These are phyloP conservation scores for Suillus occidentalis DNA, from an alignment of 768 basidiomycete species.

Conservation along the genomic window DNA sequence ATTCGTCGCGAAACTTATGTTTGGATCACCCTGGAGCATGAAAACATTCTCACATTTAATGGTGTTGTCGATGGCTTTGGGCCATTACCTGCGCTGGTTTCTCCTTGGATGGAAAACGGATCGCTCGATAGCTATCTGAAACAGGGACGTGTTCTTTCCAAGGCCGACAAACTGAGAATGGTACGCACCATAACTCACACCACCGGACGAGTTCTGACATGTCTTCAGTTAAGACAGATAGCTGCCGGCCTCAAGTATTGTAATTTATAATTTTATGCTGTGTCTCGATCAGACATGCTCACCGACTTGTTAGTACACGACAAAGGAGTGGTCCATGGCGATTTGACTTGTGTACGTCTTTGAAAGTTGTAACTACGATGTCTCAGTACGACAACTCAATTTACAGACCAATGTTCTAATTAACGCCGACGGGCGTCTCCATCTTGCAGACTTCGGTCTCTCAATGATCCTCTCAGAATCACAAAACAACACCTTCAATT, in stretches of 20 bases:
- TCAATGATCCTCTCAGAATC: conserved; percentile 35
- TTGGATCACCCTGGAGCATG: conserved; percentile 14
- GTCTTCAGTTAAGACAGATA: conserved; percentile 4
- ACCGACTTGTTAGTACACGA: conserved; percentile 9
- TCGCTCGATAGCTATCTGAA: conserved; percentile 32
- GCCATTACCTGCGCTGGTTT: conserved; percentile 20
- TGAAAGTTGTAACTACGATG: not conserved
- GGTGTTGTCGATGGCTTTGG: conserved; percentile 22
- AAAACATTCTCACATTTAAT: conserved; percentile 17
- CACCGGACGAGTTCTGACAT: not conserved
- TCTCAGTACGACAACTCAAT: not conserved
- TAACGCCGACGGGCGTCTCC: conserved; percentile 28
- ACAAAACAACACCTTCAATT: conserved; percentile 35
- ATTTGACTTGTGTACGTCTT: conserved; percentile 13
- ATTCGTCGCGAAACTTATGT: conserved; percentile 8
- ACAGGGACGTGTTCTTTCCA: not conserved
- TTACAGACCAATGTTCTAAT: conserved; percentile 40
- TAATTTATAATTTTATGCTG: not conserved
- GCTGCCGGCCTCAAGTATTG: conserved; percentile 7
- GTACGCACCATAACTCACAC: conserved; percentile 10
- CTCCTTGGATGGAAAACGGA: conserved; percentile 31
- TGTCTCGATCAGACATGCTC: not conserved
- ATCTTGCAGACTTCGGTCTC: conserved; percentile 41
- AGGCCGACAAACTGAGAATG: conserved; percentile 13
- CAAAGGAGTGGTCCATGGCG: conserved; percentile 6